Percentiles rank a stretch among this genome's conserved stretches.
phyloP scores from a whole-genome alignment of 371 early-diverging fungal species.

The Saksenaea oblongispora region DNA sequence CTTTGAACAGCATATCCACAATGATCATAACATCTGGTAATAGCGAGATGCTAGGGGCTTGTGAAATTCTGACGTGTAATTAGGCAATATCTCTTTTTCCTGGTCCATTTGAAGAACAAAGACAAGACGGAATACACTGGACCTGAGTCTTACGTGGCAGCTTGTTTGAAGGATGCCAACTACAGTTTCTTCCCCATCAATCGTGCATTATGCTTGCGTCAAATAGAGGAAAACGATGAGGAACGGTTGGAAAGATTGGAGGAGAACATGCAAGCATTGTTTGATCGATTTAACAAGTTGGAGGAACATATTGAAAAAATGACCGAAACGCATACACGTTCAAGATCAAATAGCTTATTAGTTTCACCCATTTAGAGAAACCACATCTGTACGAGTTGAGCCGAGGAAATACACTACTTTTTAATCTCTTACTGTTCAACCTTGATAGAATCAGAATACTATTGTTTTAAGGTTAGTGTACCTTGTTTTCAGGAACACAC shows the following conservation, averaged over 20 bases:
- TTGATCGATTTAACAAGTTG: slow-evolving; percentile 26
- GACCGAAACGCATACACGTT: slow-evolving; percentile 23
- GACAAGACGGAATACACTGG: slow-evolving; percentile 60
- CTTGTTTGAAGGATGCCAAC: slow-evolving; percentile 45
- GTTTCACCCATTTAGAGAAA: slow-evolving; percentile 36
- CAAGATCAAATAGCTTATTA: slow-evolving; percentile 37
- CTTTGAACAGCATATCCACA: slow-evolving; percentile 54
- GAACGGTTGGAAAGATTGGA: slow-evolving; percentile 42
- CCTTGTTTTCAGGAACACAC: not conserved
- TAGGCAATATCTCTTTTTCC: slow-evolving; percentile 60
- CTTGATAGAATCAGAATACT: not conserved
- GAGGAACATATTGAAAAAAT: slow-evolving; percentile 35
- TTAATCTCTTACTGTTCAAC: not conserved
- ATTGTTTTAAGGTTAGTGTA: not conserved
- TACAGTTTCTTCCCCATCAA: slow-evolving; percentile 59
- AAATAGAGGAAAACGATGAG: slow-evolving; percentile 30
- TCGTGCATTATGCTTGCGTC: slow-evolving; percentile 46
- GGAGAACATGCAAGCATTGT: slow-evolving; percentile 28
- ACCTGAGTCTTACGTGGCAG: slow-evolving; percentile 56
- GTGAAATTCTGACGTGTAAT: not conserved
- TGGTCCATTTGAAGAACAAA: slow-evolving; percentile 58
- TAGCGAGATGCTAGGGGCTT: not conserved
- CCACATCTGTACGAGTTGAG: not conserved
- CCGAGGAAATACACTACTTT: not conserved
- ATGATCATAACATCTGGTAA: slow-evolving; percentile 64